phyloP scores from a whole-genome alignment of 805 yeast species.

The Kuraishia ogatae region DNA sequence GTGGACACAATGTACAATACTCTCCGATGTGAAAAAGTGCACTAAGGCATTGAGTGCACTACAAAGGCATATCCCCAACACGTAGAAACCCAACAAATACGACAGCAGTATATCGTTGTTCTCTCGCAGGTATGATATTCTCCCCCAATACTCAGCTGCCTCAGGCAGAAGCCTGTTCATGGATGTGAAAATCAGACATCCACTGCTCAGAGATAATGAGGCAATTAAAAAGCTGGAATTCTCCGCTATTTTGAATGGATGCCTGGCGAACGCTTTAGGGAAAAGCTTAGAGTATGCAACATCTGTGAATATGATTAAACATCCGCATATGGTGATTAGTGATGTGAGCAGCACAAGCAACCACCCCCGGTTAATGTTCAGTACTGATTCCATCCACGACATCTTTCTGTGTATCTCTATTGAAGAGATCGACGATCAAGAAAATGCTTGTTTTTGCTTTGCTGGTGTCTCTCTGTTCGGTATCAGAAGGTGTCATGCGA shows the following conservation, averaged over 20 bases:
- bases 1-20: conserved; percentile 82
- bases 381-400: neutral
- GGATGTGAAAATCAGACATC: conserved; percentile 76
- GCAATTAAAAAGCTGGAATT: conserved; percentile 62
- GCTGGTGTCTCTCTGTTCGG: no score
- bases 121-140: conserved; percentile 17
- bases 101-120: conserved; percentile 25
- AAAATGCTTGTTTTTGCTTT: no score
- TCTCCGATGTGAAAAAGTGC: conserved; percentile 70
- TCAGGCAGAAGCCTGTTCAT: conserved; percentile 73
- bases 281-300: conserved; percentile 38
- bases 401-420: neutral
- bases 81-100: conserved; percentile 29
- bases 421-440: neutral
- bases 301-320: conserved; percentile 56
- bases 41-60: conserved; percentile 51
- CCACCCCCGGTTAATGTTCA: conserved; percentile 50
- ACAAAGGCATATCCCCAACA: conserved; percentile 54
- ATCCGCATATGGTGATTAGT: conserved; percentile 63
- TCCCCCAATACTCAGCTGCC: conserved; percentile 35
- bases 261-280: conserved; percentile 25
- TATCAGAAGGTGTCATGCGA: no score
- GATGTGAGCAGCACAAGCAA: conserved; percentile 56
- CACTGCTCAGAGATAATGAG: conserved; percentile 71
- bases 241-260: conserved; percentile 45